Evolutionary conservation across 2,329 filamentous ascomycete genomes (phyloP).

Genomic region (Zalaria sp.): DNA sequence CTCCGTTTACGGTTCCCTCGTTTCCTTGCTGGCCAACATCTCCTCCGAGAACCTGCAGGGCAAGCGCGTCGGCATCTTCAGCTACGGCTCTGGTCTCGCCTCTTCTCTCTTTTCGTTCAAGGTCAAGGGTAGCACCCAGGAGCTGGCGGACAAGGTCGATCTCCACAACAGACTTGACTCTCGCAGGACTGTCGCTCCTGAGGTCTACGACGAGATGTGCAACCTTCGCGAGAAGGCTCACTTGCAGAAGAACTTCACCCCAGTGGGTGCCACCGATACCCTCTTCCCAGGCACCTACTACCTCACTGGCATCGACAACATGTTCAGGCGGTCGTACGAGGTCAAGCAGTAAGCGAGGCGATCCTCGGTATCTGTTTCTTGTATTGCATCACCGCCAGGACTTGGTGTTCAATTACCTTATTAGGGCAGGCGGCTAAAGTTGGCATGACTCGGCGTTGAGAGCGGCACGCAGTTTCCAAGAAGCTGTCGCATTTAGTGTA

Average conservation of each 20-base stretch:
- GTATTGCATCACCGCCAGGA: not conserved
- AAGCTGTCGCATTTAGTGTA: no score
- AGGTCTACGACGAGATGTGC: slow-evolving; percentile 40
- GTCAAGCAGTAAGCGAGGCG: slow-evolving; percentile 28
- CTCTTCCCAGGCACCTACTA: slow-evolving; percentile 36
- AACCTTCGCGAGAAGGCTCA: slow-evolving; percentile 36
- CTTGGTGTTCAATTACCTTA: slow-evolving; percentile 1
- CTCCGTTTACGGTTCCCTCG: slow-evolving; percentile 36
- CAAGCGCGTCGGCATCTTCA: slow-evolving; percentile 38
- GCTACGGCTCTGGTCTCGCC: slow-evolving; percentile 37
- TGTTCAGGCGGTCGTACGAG: slow-evolving; percentile 36
- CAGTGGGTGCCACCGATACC: slow-evolving; percentile 27
- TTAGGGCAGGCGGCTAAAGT: no score
- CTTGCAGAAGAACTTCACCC: slow-evolving; percentile 34
- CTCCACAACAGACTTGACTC: slow-evolving; percentile 30
- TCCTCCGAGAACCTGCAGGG: slow-evolving; percentile 30
- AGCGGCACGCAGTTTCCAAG: no score
- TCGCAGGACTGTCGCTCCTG: slow-evolving; percentile 29
- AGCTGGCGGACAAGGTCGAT: slow-evolving; percentile 33
- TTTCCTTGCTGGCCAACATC: slow-evolving; percentile 33
- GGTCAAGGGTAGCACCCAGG: slow-evolving; percentile 30
- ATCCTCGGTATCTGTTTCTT: not conserved
- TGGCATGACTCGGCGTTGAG: not conserved
- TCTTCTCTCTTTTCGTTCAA: slow-evolving; percentile 36
- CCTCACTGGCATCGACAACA: slow-evolving; percentile 33